phyloP scores from a whole-genome alignment of 2,329 filamentous ascomycete genomes.

The Ophiostoma triangulosporum region DNA sequence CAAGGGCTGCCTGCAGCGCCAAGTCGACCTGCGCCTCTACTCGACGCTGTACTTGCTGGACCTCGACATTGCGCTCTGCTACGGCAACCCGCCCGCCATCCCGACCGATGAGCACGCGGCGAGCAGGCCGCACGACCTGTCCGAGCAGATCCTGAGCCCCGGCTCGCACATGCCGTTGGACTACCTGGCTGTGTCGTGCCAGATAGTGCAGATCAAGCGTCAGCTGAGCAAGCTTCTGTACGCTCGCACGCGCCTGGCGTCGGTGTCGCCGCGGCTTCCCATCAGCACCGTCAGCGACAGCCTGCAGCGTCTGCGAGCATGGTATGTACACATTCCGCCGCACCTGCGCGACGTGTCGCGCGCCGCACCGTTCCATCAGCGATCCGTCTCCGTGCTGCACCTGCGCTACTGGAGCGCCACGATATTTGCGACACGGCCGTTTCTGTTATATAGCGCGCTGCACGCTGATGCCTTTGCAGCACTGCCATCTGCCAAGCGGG shows the following conservation, averaged over 20 bases:
- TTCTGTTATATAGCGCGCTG: constrained; percentile 16
- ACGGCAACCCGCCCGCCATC: constrained; percentile 18
- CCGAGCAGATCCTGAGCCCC: constrained; percentile 17
- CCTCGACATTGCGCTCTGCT: constrained; percentile 17
- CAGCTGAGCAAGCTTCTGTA: constrained; percentile 14
- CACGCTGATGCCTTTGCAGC: constrained; percentile 7
- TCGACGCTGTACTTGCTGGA: constrained; percentile 18
- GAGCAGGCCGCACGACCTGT: constrained; percentile 9
- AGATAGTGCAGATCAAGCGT: constrained; percentile 16
- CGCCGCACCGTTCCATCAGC: constrained; percentile 15
- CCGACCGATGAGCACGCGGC: constrained; percentile 13
- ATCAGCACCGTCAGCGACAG: constrained; percentile 13
- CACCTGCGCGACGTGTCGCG: constrained; percentile 15
- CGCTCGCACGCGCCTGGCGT: neutral
- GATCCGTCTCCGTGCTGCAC: constrained; percentile 17
- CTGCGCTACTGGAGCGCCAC: constrained; percentile 16
- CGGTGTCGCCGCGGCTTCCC: constrained; percentile 3
- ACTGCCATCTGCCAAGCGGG: constrained; percentile 13
- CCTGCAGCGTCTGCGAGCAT: constrained; percentile 12
- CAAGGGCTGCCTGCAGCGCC: constrained; percentile 16
- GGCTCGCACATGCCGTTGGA: constrained; percentile 18
- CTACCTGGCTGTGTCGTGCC: constrained; percentile 16
- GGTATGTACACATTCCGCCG: constrained; percentile 15
- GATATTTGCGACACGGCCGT: constrained; percentile 22
- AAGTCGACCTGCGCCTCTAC: constrained; percentile 17